phyloP scores from a whole-genome alignment of 148 eudicot genomes.

The Persicaria tinctoria region DNA sequence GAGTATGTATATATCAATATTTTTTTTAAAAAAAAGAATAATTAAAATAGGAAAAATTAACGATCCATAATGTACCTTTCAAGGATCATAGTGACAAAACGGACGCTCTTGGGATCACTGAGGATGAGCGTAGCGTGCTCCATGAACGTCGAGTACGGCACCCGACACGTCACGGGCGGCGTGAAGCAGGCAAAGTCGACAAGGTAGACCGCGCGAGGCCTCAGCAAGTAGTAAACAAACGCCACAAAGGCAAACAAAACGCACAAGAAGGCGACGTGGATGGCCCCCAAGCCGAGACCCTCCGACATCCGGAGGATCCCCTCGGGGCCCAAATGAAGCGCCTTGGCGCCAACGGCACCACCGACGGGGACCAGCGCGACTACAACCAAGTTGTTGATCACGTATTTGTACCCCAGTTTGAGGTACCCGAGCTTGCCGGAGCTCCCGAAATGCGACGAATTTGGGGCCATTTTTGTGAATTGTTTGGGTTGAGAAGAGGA shows the following conservation, averaged over 20 bases:
- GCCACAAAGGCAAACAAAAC: constrained; percentile 1
- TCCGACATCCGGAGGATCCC: not conserved
- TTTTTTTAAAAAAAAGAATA: too few relatives aligned
- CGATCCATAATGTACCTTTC: constrained; percentile 9
- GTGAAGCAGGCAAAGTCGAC: constrained; percentile 37
- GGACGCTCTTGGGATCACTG: constrained; percentile 21
- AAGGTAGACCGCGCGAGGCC: constrained; percentile 28
- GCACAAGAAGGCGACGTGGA: not conserved
- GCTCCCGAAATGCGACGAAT: too few relatives aligned
- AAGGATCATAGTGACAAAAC: constrained; percentile 28
- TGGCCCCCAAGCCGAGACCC: not conserved
- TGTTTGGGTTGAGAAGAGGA: too few relatives aligned
- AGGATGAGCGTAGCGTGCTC: constrained; percentile 28
- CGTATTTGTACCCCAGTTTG: not conserved
- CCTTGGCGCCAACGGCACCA: not conserved
- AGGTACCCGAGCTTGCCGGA: not conserved
- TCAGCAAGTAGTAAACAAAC: constrained; percentile 19
- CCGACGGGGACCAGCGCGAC: not conserved
- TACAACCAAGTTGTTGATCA: not conserved
- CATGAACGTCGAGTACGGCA: constrained; percentile 29
- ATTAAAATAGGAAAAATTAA: not conserved
- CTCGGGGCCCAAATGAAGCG: not conserved
- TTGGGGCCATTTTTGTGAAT: too few relatives aligned
- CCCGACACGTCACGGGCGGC: constrained; percentile 24
- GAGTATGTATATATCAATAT: too few relatives aligned